These are phyloP conservation scores for Prosopis cineraria DNA, from an alignment of 306 rosid species.

Conservation along the genomic window DNA sequence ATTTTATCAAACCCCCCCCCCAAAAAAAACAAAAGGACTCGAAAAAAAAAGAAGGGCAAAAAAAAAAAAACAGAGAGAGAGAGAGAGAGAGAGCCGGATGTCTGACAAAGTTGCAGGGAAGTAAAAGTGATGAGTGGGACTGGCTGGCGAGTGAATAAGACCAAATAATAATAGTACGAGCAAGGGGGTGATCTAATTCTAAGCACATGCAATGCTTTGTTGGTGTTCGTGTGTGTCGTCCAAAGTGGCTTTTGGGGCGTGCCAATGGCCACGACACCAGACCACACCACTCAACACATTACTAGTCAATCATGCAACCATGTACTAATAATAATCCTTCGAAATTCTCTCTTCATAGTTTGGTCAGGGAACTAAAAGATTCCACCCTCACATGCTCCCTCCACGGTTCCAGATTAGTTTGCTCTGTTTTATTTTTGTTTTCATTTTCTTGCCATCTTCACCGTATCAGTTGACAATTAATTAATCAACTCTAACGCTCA, in stretches of 20 bases:
- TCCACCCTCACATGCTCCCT: slow-evolving; percentile 74
- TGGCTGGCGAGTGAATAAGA: slow-evolving; percentile 12
- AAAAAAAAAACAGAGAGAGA: background rate
- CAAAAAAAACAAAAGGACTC: background rate
- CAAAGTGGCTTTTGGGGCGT: slow-evolving; percentile 50
- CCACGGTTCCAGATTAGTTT: slow-evolving; percentile 51
- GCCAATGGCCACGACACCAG: slow-evolving; percentile 19
- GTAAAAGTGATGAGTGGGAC: slow-evolving; percentile 33
- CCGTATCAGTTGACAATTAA: no score
- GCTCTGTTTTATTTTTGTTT: slow-evolving; percentile 13
- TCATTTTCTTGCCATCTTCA: slow-evolving; percentile 35
- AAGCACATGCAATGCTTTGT: slow-evolving; percentile 62
- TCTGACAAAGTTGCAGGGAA: slow-evolving; percentile 38
- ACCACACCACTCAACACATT: slow-evolving; percentile 5
- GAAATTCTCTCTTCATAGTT: slow-evolving; percentile 26
- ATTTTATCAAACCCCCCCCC: slow-evolving; percentile 6
- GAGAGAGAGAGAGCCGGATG: background rate
- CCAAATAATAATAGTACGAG: slow-evolving; percentile 30
- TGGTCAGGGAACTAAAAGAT: slow-evolving; percentile 50
- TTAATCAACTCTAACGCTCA: background rate
- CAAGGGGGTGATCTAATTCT: background rate
- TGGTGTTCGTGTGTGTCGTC: slow-evolving; percentile 36
- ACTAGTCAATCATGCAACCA: slow-evolving; percentile 37
- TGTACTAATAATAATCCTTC: slow-evolving; percentile 6
- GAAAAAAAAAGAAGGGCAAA: background rate